Evolutionary conservation across 1,284 basidiomycete species (phyloP), one percentile per base, ranked within the genome.

Genomic region (Ceratobasidium papillatum): DNA sequence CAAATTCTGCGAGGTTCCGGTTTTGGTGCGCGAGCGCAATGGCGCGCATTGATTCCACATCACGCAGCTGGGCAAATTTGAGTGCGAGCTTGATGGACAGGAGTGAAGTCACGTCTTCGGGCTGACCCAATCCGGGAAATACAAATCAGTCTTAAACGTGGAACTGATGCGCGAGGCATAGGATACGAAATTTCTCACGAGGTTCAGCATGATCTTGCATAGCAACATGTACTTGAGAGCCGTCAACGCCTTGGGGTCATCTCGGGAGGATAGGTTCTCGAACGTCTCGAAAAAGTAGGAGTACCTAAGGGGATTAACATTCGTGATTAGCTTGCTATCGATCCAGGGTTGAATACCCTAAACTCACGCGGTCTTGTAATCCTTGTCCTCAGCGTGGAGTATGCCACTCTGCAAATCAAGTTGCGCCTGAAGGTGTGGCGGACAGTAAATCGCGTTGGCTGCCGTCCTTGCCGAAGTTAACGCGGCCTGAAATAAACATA

Each of bases 251-350:
- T 78, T 78, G 1, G 93, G 90, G 77, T 94, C 92, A 0, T 94
- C 95, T 79, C 91, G 88, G 3, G 87, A 79, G 0, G 77, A 87
- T 77, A 92, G 80, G 77, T 88, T 91, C 81, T 99, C 97, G 78
- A 99, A 97, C 1, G 95, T 93, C 83, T 99, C 97, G 79, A 95
- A 96, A 84, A 99, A 99, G 85, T 99, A 99, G 0, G 95, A 97
- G 82, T 98, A 98, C 14, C 83, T 82, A n/a, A 77, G 17, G 12
- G 25, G 38, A 52, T 27, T 52, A 74, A 7, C n/a, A 45, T 58
- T 38, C n/a, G 36, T 11, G 41, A 47, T 47, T 12, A 78, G 58
- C 65, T 11, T 25, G 22, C 62, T 49, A 75, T 34, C 32, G 19
- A 34, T 59, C 56, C 27, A 32, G 32, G 36, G 19, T 36, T 8